Percentiles rank a stretch among this genome's conserved stretches.
Conservation (phyloP, 306 rosid species). For the Luffa aegyptiaca region DNA sequence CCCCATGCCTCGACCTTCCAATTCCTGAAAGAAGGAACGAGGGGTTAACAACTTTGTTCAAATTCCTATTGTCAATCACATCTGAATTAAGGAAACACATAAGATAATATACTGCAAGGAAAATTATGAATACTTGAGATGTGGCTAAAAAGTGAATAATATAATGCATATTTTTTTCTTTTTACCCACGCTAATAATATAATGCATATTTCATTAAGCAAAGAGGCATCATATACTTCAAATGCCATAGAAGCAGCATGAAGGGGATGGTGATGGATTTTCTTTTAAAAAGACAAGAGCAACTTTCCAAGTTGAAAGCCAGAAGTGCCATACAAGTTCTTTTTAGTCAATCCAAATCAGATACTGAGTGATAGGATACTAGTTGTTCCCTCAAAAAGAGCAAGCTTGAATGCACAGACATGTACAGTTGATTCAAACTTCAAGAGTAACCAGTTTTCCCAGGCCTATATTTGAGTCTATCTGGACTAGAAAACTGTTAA, state of each 20-base stretch:
- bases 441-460: not conserved
- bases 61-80: not conserved
- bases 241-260: not conserved
- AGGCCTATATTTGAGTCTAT: not conserved
- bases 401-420: not conserved
- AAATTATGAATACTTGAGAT: not conserved
- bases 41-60: constrained; percentile 8
- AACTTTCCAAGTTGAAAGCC: not conserved
- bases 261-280: not conserved
- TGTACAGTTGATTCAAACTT: not conserved
- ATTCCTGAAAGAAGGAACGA: constrained; percentile 33
- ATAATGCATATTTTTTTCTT: not conserved
- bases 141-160: not conserved
- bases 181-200: too few relatives aligned
- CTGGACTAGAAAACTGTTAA: not conserved
- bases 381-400: not conserved
- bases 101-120: not conserved
- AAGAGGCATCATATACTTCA: not conserved
- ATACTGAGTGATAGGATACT: not conserved
- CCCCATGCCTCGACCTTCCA: constrained; percentile 75
- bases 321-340: not conserved
- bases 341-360: not conserved
- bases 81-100: not conserved
- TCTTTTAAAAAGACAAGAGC: not conserved
- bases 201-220: not conserved